Base-by-base conservation (phyloP, 768 basidiomycete genomes). In the Symmetrospora coprosmae region DNA sequence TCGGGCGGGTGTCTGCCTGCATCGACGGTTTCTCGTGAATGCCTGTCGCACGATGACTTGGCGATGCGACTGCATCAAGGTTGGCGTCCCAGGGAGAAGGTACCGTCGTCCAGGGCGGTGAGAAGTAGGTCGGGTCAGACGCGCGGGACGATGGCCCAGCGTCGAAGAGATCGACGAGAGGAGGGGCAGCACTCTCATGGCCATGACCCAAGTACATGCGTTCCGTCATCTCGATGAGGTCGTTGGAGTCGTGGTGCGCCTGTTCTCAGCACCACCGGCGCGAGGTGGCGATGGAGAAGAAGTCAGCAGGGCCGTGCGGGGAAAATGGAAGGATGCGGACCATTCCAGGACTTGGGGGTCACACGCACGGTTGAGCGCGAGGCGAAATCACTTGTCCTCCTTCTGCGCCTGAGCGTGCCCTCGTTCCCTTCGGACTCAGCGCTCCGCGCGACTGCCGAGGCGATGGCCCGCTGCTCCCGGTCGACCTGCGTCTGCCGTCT, bases 111-210 rank as follows among this genome's bases (percentile, higher is more conserved):
- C 33, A 40, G 6, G 5, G 4, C 25, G 39, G 37, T 38, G 35
- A 53, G 38, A n/a, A n/a, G n/a, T n/a, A n/a, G n/a, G n/a, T n/a
- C n/a, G n/a, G n/a, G n/a, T n/a, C n/a, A n/a, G n/a, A n/a, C n/a
- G n/a, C n/a, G 25, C 51, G 51, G 14, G 51, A 53, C 6, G 37
- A 37, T 8, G 51, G 51, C 7, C 51, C 51, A 13, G 51, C 51
- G 27, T 53, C 51, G 23, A 53, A 53, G 4, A 53, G 37, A n/a
- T n/a, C n/a, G 4, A 40, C 4, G 19, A 21, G n/a, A 4, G 51
- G 11, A 53, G 30, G 34, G 9, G n/a, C 23, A 9, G 13, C 39
- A 9, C 11, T 4, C 8, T n/a, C 19, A 14, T 33, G 14, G 6
- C 37, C 37, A 16, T 53, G 34, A 19, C 40, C 34, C 51, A 53